Evolutionary conservation across 331 rosid genomes (phyloP), one percentile per base, ranked within the genome.

Genomic region (Quercus phellos): DNA sequence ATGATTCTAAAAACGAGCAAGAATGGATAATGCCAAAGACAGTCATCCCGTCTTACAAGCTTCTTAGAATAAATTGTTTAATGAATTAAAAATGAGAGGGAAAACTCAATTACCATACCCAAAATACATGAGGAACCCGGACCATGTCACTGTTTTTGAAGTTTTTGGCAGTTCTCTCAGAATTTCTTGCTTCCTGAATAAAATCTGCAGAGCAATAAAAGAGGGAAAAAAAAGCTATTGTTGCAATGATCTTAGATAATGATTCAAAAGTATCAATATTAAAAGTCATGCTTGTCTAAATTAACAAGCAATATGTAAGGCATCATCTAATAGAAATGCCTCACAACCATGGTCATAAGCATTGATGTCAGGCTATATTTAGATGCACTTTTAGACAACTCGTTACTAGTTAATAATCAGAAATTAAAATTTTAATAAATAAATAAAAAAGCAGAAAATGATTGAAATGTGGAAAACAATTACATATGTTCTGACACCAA

Each of bases 151-250:
- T 90, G 84, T 87, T 85, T 87, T 77, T 84, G 66, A 94, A 90
- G 80, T 79, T 87, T 74, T 71, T 83, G 64, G 94, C 87, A 68
- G 96, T 88, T 84, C 82, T 92, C 93, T 92, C 97, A 27, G 96
- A 87, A 84, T 92, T 94, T 85, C 84, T 85, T 73, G 93, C 97
- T 88, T 94, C 98, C 79, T 92, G 87, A 74, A 92, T 78, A 81
- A 94, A 94, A 77, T 94, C 98, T 94, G 93, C 64, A 68, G 29
- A 78, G 53, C 70, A 63, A 68, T 38, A 26, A 81, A 60, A 75
- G 29, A 51, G 75, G 61, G 42, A 60, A 18, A 34, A 74, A 67
- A 76, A 77, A 4, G 58, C 82, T 79, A 70, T 30, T 58, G 72
- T 64, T 63, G 24, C 12, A 26, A 43, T 78, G 67, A 50, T 72